Conservation (phyloP, 1,284 basidiomycete species). For the Leccinum proximum region DNA sequence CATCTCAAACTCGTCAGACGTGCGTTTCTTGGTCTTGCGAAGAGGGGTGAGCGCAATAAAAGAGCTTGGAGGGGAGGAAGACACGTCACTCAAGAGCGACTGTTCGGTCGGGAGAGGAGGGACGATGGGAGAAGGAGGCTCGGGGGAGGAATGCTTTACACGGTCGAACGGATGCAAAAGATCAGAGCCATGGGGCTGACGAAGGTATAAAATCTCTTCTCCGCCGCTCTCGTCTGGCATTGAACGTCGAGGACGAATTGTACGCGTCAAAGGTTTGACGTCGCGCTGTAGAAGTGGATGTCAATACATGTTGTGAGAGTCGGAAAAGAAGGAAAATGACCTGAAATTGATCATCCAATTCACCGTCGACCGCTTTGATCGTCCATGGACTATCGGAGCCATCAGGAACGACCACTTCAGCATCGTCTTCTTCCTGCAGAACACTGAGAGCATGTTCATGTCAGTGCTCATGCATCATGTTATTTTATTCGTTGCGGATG, state of each 20-base stretch:
- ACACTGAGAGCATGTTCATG: conserved; percentile 37
- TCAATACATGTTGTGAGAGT: conserved; percentile 6
- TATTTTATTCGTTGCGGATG: conserved; percentile 21
- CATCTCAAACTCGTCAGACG: conserved; percentile 79
- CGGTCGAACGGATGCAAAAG: conserved; percentile 34
- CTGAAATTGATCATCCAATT: conserved; percentile 65
- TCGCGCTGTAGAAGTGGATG: conserved; percentile 33
- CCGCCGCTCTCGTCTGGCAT: conserved; percentile 77
- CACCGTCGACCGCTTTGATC: conserved; percentile 80
- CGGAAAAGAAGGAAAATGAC: conserved; percentile 32
- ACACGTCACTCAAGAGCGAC: conserved; percentile 28
- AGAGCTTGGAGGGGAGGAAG: conserved; percentile 56
- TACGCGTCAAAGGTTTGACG: conserved; percentile 40
- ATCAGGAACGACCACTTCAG: conserved; percentile 38
- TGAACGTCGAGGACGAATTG: conserved; percentile 56
- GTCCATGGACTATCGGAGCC: conserved; percentile 81
- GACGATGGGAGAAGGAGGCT: conserved; percentile 27
- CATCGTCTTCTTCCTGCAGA: conserved; percentile 43
- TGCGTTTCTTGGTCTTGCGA: conserved; percentile 68
- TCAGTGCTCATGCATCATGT: conserved; percentile 38
- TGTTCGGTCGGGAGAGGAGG: conserved; percentile 28
- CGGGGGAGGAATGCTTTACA: conserved; percentile 28
- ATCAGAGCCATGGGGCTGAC: conserved; percentile 44
- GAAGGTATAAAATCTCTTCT: conserved; percentile 81
- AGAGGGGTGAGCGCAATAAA: conserved; percentile 46